Percentiles rank a stretch among this genome's conserved stretches.
phyloP scores from a whole-genome alignment of 2,329 filamentous ascomycete species.

The Fusarium circinatum region DNA sequence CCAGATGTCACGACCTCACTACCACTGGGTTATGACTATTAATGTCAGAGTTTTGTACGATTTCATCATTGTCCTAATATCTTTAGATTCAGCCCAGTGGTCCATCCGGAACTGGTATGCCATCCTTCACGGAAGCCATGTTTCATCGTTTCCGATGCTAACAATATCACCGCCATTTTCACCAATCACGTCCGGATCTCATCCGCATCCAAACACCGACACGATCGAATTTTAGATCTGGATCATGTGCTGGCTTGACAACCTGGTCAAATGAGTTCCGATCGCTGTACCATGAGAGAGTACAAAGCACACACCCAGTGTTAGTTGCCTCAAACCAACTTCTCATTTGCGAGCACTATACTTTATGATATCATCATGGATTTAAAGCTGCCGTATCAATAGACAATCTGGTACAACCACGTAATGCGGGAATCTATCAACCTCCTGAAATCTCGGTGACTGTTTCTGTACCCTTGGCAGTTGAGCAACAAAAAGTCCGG shows the following conservation, averaged over 20 bases:
- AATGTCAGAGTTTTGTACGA: not conserved
- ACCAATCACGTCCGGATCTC: not conserved
- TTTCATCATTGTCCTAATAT: not conserved
- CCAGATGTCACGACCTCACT: no score
- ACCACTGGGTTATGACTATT: not conserved
- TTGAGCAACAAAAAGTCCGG: not conserved
- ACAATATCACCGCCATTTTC: not conserved
- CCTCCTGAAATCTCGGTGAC: not conserved
- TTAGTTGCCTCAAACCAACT: not conserved
- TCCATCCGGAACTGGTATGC: no score
- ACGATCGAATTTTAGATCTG: rapidly evolving
- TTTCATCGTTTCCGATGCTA: not conserved
- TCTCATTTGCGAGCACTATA: rapidly evolving
- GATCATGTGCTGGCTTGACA: not conserved
- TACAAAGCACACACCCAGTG: not conserved
- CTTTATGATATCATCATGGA: not conserved
- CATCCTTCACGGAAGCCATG: not conserved
- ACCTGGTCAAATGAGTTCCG: not conserved
- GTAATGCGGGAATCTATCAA: not conserved
- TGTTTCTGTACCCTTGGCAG: not conserved
- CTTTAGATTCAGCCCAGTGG: not conserved
- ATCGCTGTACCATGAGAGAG: not conserved
- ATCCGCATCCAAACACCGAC: not conserved
- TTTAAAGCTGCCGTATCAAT: rapidly evolving
- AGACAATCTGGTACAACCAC: not conserved